Conservation (phyloP, 805 yeast genomes). For the Cyberlindnera veronae region DNA sequence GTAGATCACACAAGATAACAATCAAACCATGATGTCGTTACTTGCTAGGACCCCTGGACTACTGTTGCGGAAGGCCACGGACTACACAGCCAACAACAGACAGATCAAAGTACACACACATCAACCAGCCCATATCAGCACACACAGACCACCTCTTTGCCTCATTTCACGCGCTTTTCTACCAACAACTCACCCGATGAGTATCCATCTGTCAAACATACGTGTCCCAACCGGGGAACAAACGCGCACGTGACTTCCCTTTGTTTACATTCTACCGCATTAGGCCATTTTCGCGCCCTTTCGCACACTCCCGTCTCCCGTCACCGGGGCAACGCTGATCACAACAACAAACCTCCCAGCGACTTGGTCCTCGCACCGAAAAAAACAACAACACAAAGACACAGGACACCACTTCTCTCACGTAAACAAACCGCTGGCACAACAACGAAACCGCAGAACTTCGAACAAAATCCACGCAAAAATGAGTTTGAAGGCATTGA, state of each 20-base stretch:
- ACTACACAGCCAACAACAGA: no score
- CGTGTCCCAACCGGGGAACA: not conserved
- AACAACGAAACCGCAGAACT: slow-evolving; percentile 1
- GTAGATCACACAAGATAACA: no score
- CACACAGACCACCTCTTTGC: no score
- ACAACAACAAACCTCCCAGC: not conserved
- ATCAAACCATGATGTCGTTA: no score
- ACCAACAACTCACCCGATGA: not conserved
- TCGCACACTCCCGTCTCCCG: not conserved
- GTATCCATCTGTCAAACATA: not conserved
- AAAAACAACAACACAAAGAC: slow-evolving; percentile 8
- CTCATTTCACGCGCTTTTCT: not conserved
- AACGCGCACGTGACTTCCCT: slow-evolving; percentile 1
- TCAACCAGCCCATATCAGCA: no score
- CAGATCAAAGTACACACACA: no score
- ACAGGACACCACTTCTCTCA: no score
- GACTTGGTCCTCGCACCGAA: no score
- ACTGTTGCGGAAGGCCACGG: no score
- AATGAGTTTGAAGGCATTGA: slow-evolving; percentile 34
- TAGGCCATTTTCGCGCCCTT: slow-evolving; percentile 5
- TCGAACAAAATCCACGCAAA: not conserved
- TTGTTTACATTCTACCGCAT: slow-evolving; percentile 23
- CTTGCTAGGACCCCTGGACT: no score
- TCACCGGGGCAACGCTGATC: no score
- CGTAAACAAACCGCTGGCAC: slow-evolving; percentile 1